phyloP scores from a whole-genome alignment of 331 rosid genomes.

The Rosa hybrid region DNA sequence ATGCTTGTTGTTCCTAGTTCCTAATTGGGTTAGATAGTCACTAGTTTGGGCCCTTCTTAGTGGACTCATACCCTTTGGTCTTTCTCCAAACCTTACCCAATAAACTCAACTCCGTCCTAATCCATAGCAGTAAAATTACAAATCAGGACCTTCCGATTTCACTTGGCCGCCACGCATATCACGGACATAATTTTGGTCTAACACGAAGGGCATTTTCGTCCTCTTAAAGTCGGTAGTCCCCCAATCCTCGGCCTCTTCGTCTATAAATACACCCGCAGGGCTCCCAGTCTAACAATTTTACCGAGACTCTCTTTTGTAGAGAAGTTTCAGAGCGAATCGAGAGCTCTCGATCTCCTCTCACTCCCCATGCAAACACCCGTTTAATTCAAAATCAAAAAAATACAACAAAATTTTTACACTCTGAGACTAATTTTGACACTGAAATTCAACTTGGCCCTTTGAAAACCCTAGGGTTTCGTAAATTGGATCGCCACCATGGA shows the following conservation, averaged over 20 bases:
- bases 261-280: conserved; percentile 68
- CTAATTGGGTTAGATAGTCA: background rate
- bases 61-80: background rate
- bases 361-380: background rate
- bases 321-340: conserved; percentile 9
- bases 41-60: background rate
- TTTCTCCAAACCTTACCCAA: background rate
- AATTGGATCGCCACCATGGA: conserved; percentile 72
- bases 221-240: background rate
- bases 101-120: background rate
- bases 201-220: conserved; percentile 23
- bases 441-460: background rate
- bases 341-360: conserved; percentile 3
- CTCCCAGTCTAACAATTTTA: fast-evolving
- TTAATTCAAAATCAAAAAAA: background rate
- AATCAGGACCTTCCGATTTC: background rate
- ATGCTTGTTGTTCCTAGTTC: background rate
- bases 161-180: background rate
- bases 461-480: conserved; percentile 39
- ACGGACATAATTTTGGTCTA: background rate
- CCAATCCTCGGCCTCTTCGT: background rate
- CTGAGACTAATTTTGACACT: background rate
- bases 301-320: conserved; percentile 6
- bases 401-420: background rate
- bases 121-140: background rate